Conservation (phyloP, 352 stramenopile species). For the Pythium aristosporum region DNA sequence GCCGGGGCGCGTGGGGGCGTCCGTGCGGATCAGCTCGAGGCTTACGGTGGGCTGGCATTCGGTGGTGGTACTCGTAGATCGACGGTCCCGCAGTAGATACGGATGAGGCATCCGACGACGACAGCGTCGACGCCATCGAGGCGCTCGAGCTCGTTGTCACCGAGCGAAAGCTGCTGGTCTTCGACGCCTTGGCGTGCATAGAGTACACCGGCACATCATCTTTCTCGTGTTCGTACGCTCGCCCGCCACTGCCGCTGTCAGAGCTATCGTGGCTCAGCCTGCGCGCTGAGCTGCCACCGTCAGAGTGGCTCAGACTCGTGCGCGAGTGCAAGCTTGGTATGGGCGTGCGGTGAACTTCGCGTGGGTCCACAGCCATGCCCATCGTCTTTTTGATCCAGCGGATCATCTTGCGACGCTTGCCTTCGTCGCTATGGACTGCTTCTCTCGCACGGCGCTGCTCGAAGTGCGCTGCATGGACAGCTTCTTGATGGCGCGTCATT, state of each 20-base stretch:
- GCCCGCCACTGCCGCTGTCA: background rate
- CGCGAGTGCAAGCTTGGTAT: background rate
- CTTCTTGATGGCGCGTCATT: background rate
- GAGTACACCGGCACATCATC: conserved; percentile 15
- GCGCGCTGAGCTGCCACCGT: background rate
- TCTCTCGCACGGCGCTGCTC: conserved; percentile 18
- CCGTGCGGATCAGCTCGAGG: background rate
- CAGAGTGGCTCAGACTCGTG: conserved; percentile 3
- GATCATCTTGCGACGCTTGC: conserved; percentile 29
- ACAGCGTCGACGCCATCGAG: conserved; percentile 11
- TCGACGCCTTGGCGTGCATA: background rate
- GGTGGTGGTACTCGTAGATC: conserved; percentile 31
- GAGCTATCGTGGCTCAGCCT: conserved; percentile 18
- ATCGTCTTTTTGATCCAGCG: conserved; percentile 31
- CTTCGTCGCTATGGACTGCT: conserved; percentile 10
- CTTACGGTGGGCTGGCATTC: conserved; percentile 6
- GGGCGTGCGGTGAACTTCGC: conserved; percentile 1
- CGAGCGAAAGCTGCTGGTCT: background rate
- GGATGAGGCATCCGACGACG: background rate
- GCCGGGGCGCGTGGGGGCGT: background rate
- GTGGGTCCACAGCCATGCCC: conserved; percentile 19
- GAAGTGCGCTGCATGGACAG: background rate
- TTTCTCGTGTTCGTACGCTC: background rate
- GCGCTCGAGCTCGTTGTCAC: background rate
- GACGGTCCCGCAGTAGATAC: background rate